Evolutionary conservation across 2,329 filamentous ascomycete species (phyloP).

Genomic region (Colletotrichum brevisporum): DNA sequence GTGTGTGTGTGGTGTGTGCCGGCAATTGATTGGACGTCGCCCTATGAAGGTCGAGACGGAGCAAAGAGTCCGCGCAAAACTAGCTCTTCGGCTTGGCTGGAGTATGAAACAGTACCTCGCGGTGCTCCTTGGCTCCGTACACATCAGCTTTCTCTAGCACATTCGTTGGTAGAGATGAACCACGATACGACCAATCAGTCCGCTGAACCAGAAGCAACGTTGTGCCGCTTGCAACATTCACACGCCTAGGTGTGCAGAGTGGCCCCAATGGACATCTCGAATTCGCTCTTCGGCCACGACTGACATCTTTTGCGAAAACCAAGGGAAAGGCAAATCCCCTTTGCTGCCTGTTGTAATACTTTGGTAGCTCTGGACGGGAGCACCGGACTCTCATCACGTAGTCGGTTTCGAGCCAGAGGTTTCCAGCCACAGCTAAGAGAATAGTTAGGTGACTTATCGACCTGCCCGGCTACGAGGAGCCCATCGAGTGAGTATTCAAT

Average conservation of each 20-base stretch:
- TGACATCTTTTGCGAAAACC: not conserved
- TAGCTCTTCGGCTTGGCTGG: not conserved
- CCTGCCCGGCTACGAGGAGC: not conserved
- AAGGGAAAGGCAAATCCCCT: not conserved
- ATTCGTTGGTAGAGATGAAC: constrained; percentile 29
- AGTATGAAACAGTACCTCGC: constrained; percentile 32
- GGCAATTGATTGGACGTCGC: not conserved
- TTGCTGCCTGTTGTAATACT: not conserved
- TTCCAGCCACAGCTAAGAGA: constrained; percentile 18
- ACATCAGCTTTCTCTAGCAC: not conserved
- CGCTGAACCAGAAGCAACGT: not conserved
- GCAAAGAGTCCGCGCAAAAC: constrained; percentile 22
- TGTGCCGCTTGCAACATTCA: not conserved
- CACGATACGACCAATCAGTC: constrained; percentile 18
- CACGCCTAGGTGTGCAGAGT: not conserved
- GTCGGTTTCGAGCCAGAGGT: not conserved
- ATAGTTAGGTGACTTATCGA: constrained; percentile 9
- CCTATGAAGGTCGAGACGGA: constrained; percentile 20
- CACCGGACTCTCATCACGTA: no score
- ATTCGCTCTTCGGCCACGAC: constrained; percentile 5
- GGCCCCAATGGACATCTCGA: not conserved
- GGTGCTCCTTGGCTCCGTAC: not conserved
- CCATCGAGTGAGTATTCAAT: no score
- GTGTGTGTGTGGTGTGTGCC: not conserved
- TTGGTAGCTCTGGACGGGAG: no score